Conservation (phyloP, 1,284 basidiomycete species). For the Trichosporon coremiiforme region DNA sequence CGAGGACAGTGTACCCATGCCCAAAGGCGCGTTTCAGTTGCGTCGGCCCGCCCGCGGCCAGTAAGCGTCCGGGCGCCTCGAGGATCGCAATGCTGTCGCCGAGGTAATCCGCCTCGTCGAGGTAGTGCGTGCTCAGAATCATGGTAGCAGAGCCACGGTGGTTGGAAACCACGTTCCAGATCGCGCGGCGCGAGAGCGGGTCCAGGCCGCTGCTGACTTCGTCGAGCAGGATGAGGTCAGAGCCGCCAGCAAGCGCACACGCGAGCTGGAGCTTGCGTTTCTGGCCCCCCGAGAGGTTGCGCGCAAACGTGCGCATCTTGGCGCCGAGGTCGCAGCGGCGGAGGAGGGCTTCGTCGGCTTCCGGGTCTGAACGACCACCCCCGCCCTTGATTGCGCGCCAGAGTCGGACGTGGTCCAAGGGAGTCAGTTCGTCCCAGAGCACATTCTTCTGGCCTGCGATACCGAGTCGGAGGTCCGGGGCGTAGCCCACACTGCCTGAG, state of each 20-base stretch:
- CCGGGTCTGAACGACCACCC: conserved; percentile 54
- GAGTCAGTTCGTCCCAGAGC: conserved; percentile 73
- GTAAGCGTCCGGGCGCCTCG: conserved; percentile 71
- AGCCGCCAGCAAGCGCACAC: conserved; percentile 69
- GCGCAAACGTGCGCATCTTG: conserved; percentile 68
- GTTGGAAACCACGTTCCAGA: conserved; percentile 72
- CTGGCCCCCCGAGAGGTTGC: conserved; percentile 73
- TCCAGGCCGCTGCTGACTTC: conserved; percentile 78
- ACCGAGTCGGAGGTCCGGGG: conserved; percentile 59
- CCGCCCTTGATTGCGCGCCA: conserved; percentile 70
- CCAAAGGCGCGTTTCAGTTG: conserved; percentile 70
- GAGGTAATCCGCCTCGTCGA: conserved; percentile 77
- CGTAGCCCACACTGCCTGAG: conserved; percentile 66
- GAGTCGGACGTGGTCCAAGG: conserved; percentile 69
- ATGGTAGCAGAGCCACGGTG: conserved; percentile 68
- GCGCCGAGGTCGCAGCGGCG: conserved; percentile 69
- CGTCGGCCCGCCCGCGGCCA: conserved; percentile 73
- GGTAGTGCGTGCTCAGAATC: conserved; percentile 70
- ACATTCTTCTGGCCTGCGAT: conserved; percentile 83
- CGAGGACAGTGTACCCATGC: conserved; percentile 66
- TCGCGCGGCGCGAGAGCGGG: conserved; percentile 71
- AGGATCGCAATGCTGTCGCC: conserved; percentile 75
- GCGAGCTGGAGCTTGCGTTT: conserved; percentile 79
- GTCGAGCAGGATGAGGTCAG: conserved; percentile 68
- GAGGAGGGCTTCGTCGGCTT: conserved; percentile 64